These are phyloP conservation scores for Tolypocladium guangdongense DNA, from an alignment of 2,329 filamentous ascomycete genomes.

Conservation along the genomic window DNA sequence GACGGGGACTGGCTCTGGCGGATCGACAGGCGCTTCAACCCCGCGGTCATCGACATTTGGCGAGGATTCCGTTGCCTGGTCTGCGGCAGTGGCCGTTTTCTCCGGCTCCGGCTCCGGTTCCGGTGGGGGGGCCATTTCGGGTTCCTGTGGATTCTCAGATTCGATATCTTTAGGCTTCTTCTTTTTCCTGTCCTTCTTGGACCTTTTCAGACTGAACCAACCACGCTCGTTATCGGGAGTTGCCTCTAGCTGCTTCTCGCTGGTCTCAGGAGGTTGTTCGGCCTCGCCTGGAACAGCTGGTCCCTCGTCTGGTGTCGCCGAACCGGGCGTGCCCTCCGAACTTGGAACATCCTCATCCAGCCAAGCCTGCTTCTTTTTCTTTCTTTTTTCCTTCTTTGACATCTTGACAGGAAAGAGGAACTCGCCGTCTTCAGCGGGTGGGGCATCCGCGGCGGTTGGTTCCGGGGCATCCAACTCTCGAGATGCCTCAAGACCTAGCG, in stretches of 20 bases:
- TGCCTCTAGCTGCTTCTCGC: conserved; percentile 11
- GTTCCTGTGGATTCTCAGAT: conserved; percentile 17
- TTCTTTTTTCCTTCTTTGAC: conserved; percentile 25
- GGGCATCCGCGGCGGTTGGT: neutral
- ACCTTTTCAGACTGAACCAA: conserved; percentile 16
- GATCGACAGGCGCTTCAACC: conserved; percentile 5
- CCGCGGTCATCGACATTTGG: conserved; percentile 4
- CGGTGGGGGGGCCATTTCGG: conserved; percentile 10
- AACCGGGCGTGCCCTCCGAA: neutral
- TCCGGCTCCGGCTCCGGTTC: conserved; percentile 8
- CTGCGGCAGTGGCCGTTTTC: conserved; percentile 8
- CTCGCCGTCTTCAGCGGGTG: conserved; percentile 1
- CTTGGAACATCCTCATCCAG: neutral
- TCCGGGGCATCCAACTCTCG: neutral
- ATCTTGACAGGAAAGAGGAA: conserved; percentile 11
- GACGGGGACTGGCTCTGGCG: neutral
- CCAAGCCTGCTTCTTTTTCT: conserved; percentile 18
- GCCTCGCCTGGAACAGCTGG: conserved; percentile 6
- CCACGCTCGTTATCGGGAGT: conserved; percentile 18
- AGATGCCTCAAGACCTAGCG: neutral
- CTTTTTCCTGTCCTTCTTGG: conserved; percentile 22
- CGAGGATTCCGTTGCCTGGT: conserved; percentile 10
- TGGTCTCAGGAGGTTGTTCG: conserved; percentile 10
- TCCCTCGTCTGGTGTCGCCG: conserved; percentile 9
- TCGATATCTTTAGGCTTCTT: conserved; percentile 21